A percentile compares a stretch with the other conserved stretches of the same genome.
Evolutionary conservation across 2,329 filamentous ascomycete species (phyloP).

Genomic region (Fusarium succisae): DNA sequence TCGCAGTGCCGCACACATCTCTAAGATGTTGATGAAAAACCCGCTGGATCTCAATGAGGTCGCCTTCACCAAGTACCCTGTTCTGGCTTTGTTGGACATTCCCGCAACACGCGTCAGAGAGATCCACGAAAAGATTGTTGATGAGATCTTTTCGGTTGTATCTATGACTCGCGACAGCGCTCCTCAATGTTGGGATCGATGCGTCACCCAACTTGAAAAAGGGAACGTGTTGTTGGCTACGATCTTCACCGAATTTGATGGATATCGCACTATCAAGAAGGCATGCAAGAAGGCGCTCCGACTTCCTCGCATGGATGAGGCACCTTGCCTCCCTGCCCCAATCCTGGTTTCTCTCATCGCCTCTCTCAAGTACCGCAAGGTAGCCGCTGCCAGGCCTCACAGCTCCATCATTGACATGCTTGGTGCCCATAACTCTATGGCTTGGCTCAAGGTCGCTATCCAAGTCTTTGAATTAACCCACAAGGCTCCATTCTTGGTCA

Average conservation of each 20-base stretch:
- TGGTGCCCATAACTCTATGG: neutral
- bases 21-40: neutral
- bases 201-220: neutral
- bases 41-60: neutral
- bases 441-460: neutral
- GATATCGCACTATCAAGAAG: neutral
- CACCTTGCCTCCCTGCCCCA: neutral
- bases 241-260: neutral
- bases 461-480: neutral
- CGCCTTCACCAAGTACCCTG: neutral
- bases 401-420: neutral
- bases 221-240: neutral
- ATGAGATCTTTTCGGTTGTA: neutral
- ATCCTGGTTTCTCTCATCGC: neutral
- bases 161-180: neutral
- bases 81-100: fast-evolving
- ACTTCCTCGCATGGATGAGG: neutral
- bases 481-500: neutral
- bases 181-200: neutral
- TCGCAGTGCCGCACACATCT: neutral
- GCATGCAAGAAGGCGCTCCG: fast-evolving
- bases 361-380: neutral
- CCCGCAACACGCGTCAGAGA: neutral
- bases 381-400: neutral
- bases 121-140: neutral